Conservation (phyloP, 345 rosid species). For the Boechera stricta region DNA sequence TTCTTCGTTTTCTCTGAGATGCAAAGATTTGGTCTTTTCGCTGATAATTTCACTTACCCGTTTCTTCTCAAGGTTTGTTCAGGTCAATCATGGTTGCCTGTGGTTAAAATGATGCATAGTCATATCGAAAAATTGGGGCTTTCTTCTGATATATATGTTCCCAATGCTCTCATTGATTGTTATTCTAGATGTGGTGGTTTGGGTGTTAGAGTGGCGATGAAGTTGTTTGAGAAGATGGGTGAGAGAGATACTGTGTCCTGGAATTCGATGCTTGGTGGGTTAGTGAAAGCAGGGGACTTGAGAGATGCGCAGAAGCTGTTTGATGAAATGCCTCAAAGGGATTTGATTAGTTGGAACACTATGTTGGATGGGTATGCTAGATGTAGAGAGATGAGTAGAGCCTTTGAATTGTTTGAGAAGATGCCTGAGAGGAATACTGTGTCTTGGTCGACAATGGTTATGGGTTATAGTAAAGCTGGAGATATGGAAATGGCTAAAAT, state of each 20-base stretch:
- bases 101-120: constrained; percentile 75
- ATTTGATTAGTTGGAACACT: constrained; percentile 81
- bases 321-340: constrained; percentile 79
- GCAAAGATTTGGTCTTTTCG: constrained; percentile 59
- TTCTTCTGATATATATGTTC: constrained; percentile 74
- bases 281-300: constrained; percentile 62
- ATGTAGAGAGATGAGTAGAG: constrained; percentile 66
- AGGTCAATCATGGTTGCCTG: constrained; percentile 54
- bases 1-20: constrained; percentile 66
- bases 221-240: constrained; percentile 59
- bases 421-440: constrained; percentile 84
- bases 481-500: constrained; percentile 87
- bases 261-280: constrained; percentile 80
- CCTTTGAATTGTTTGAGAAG: constrained; percentile 67
- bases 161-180: constrained; percentile 82
- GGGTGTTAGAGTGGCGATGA: constrained; percentile 70
- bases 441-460: constrained; percentile 89
- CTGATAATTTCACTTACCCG: constrained; percentile 85
- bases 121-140: constrained; percentile 72
- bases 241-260: constrained; percentile 76
- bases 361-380: constrained; percentile 82
- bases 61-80: constrained; percentile 78
- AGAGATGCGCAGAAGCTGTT: constrained; percentile 63
- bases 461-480: constrained; percentile 72
- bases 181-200: constrained; percentile 70